Evolutionary conservation across 2,329 filamentous ascomycete genomes (phyloP).

Genomic region (Periconia sp.): DNA sequence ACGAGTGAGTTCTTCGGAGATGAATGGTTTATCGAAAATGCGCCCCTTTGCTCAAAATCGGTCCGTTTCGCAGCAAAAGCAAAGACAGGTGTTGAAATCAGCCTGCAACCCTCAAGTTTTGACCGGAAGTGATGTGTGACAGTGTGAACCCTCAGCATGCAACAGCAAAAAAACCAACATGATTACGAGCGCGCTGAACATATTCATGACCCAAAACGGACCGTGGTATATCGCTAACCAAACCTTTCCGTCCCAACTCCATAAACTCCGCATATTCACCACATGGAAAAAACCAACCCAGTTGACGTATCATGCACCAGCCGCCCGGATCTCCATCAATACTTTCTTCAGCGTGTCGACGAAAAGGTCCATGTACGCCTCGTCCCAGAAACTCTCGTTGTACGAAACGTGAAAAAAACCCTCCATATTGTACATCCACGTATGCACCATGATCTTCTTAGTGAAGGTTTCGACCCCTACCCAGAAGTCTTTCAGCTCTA

Average conservation of each 20-base stretch:
- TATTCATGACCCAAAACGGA: too few relatives aligned
- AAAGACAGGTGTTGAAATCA: background rate
- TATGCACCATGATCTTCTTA: slow-evolving; percentile 27
- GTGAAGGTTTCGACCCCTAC: slow-evolving; percentile 23
- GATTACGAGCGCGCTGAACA: background rate
- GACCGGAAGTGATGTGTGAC: background rate
- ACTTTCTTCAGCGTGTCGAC: slow-evolving; percentile 16
- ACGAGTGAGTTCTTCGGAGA: background rate
- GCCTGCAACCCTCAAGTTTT: background rate
- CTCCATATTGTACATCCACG: slow-evolving; percentile 22
- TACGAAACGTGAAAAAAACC: slow-evolving; percentile 22
- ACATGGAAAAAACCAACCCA: background rate
- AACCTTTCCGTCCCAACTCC: background rate
- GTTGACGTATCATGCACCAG: background rate
- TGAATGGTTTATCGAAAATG: background rate
- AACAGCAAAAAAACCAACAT: background rate
- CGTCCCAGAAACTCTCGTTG: slow-evolving; percentile 26
- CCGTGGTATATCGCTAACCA: background rate
- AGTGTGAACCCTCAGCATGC: background rate
- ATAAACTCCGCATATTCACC: background rate
- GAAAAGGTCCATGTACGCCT: slow-evolving; percentile 12
- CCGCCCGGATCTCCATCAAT: background rate
- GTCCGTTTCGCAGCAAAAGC: background rate
- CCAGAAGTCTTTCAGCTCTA: slow-evolving; percentile 24
- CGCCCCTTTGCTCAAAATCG: background rate